Conservation (phyloP, 2,329 filamentous ascomycete species). For the Sphaerulina musiva region DNA sequence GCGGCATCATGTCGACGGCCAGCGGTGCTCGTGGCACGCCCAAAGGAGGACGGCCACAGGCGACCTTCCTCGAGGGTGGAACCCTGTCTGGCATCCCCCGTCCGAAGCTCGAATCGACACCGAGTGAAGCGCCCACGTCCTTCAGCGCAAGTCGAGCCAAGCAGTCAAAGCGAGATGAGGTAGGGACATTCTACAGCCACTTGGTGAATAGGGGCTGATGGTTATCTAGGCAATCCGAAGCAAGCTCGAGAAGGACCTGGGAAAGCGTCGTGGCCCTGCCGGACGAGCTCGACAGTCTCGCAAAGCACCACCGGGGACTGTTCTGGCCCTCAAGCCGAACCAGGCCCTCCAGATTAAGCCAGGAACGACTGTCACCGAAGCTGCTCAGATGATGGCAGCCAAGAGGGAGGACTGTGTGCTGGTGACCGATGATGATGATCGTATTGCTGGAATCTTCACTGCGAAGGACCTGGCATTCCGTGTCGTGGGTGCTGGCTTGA, state of each 20-base stretch:
- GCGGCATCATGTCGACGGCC: slow-evolving; percentile 50
- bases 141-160: slow-evolving; percentile 93
- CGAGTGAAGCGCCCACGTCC: slow-evolving; percentile 53
- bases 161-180: slow-evolving; percentile 97
- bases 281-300: slow-evolving; percentile 74
- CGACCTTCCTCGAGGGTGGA: slow-evolving; percentile 50
- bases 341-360: slow-evolving; percentile 97
- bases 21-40: slow-evolving; percentile 66
- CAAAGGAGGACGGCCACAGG: slow-evolving; percentile 46
- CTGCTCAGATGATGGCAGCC: slow-evolving; percentile 95
- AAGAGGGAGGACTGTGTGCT: slow-evolving; percentile 97
- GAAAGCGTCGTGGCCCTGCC: slow-evolving; percentile 85
- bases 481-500: slow-evolving; percentile 83
- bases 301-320: slow-evolving; percentile 92
- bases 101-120: slow-evolving; percentile 58
- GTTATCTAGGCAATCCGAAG: slow-evolving; percentile 73
- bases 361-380: slow-evolving; percentile 84
- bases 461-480: slow-evolving; percentile 97
- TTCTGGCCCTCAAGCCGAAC: slow-evolving; percentile 90
- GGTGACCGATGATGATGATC: slow-evolving; percentile 94
- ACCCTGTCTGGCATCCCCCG: slow-evolving; percentile 60
- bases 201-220: slow-evolving; percentile 5
- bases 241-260: slow-evolving; percentile 95
- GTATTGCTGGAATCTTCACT: slow-evolving; percentile 97
- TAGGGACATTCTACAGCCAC: slow-evolving; percentile 39